phyloP scores from a whole-genome alignment of 1,139 yeast species.

The Taphrina sp. region DNA sequence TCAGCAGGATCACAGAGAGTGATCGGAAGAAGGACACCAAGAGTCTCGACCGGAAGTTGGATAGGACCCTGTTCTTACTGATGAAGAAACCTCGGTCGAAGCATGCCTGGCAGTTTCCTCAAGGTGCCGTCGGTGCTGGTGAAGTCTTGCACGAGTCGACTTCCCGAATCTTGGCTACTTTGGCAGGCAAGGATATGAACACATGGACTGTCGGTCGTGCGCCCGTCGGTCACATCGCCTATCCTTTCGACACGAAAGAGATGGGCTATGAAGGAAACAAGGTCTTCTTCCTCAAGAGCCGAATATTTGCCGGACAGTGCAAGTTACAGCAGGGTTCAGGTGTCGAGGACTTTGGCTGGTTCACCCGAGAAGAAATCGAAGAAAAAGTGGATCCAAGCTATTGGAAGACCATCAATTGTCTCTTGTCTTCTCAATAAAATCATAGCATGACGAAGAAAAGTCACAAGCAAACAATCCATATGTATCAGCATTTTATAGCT shows the following conservation, averaged over 20 bases:
- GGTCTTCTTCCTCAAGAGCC: slow-evolving; percentile 79
- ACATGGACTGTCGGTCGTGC: slow-evolving; percentile 87
- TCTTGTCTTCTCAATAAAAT: slow-evolving; percentile 19
- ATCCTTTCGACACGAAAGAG: slow-evolving; percentile 4
- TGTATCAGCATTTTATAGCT: too few relatives aligned
- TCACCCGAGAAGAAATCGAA: slow-evolving; percentile 73
- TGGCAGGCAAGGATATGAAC: slow-evolving; percentile 62
- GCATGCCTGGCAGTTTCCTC: slow-evolving; percentile 70
- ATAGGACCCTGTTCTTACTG: slow-evolving; percentile 74
- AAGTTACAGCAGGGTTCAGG: slow-evolving; percentile 50
- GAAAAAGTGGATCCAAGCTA: slow-evolving; percentile 57
- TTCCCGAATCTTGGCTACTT: slow-evolving; percentile 4
- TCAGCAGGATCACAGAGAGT: slow-evolving; percentile 73
- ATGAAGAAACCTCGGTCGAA: slow-evolving; percentile 50
- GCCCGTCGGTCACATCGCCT: slow-evolving; percentile 56
- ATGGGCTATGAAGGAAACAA: slow-evolving; percentile 40
- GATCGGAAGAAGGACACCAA: slow-evolving; percentile 61
- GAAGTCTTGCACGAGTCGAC: slow-evolving; percentile 51
- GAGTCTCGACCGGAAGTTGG: slow-evolving; percentile 74
- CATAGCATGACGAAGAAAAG: too few relatives aligned
- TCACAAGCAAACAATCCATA: too few relatives aligned
- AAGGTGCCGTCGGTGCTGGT: slow-evolving; percentile 50
- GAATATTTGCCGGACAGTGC: slow-evolving; percentile 84
- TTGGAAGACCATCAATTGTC: slow-evolving; percentile 26
- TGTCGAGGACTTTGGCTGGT: slow-evolving; percentile 66